Percentiles rank a stretch among this genome's conserved stretches.
These are phyloP conservation scores for Vigna reflexopilosa DNA, from an alignment of 306 rosid species.

Conservation along the genomic window DNA sequence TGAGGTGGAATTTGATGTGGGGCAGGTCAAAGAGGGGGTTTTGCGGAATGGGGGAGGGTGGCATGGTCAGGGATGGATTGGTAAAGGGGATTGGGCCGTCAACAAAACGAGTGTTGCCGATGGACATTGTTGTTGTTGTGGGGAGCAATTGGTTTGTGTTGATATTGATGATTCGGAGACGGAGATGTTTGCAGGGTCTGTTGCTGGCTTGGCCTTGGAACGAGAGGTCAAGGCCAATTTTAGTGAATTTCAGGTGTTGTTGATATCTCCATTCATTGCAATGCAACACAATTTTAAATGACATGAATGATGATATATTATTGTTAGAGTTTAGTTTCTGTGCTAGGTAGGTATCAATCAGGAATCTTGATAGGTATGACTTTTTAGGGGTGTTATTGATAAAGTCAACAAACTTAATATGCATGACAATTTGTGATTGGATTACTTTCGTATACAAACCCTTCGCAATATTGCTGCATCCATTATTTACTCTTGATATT, in stretches of 20 bases:
- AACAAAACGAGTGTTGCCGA: slow-evolving; percentile 48
- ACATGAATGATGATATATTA: neutral
- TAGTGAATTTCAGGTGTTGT: slow-evolving; percentile 75
- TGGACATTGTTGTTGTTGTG: slow-evolving; percentile 67
- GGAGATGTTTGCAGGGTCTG: slow-evolving; percentile 65
- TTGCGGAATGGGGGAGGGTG: slow-evolving; percentile 87
- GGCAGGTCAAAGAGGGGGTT: slow-evolving; percentile 54
- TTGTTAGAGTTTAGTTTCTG: neutral
- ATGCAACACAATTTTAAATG: neutral
- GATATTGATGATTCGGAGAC: slow-evolving; percentile 79
- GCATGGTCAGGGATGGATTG: slow-evolving; percentile 94
- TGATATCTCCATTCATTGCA: neutral
- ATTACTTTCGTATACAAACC: neutral
- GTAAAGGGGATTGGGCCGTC: slow-evolving; percentile 83
- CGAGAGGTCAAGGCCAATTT: slow-evolving; percentile 78
- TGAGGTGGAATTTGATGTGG: slow-evolving; percentile 50
- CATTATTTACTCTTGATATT: no score
- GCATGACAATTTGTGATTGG: neutral
- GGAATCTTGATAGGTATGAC: neutral
- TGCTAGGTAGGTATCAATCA: neutral
- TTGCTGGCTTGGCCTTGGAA: slow-evolving; percentile 77
- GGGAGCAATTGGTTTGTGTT: slow-evolving; percentile 69
- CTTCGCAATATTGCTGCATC: neutral
- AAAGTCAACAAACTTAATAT: neutral
- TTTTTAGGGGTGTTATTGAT: no score